Base-by-base conservation (phyloP, 2,329 filamentous ascomycete species). In the Xylaria sp. region DNA sequence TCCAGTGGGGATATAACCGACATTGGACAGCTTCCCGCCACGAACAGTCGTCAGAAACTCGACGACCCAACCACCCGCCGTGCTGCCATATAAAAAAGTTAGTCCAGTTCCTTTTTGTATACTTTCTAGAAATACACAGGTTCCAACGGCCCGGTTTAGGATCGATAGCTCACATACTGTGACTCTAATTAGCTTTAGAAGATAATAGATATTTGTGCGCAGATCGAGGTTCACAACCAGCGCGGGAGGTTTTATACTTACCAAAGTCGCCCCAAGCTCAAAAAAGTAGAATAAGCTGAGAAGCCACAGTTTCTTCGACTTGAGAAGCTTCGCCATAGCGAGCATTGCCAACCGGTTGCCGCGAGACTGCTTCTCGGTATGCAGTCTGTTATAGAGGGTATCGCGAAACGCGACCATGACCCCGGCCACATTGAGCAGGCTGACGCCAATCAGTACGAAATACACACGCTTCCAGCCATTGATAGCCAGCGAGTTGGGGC, bases 241-340 rank as follows among this genome's bases (percentile, higher is more conserved):
- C n/a, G n/a, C n/a, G n/a, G n/a, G n/a, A n/a, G n/a, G n/a, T n/a
- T n/a, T n/a, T n/a, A n/a, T n/a, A n/a, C n/a, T n/a, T n/a, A n/a
- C n/a, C n/a, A 87, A 80, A 1, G 70, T 72, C 0, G 80, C 82
- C 0, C 87, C 87, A 0, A 89, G 76, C 54, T 84, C 84, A 71
- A 89, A 88, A 75, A 89, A 89, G 75, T 85, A 89, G 72, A 87
- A 89, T 1, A 87, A 57, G 51, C 85, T 86, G 2, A 89, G 70
- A 0, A 87, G 71, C 84, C 86, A 89, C 3, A 89, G 75, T 3
- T 78, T 78, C 15, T 76, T 81, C 1, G 73, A 78, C 14, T 70
- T 74, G 0, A 87, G 63, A 0, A 83, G 78, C 7, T 75, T 73
- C 35, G 78, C 79, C 52, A 87, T 79, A 47, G 84, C 75, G 0